Base-by-base conservation (phyloP, 2,329 filamentous ascomycete species). In the Dactylonectria macrodidyma region DNA sequence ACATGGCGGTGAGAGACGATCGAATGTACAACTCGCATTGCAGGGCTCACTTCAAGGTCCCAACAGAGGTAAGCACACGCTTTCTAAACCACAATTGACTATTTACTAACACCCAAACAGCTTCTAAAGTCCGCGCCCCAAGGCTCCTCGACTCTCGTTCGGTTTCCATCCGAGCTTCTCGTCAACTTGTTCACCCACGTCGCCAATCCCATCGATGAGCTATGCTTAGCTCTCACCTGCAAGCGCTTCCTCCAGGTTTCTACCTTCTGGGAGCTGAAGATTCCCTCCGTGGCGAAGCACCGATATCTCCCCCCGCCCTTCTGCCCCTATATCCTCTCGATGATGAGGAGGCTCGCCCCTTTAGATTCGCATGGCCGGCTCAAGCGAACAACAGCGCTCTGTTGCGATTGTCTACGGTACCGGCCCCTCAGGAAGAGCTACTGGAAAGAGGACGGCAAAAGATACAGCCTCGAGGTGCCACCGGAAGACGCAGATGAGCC, bases 81-180 rank as follows among this genome's bases (percentile, higher is more conserved):
- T 22, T 56, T 10, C 54, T 38, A 62, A 33, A 22, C 64, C 38
- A 10, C 11, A 33, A 38, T 66, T 14, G 59, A 34, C 14, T 16
- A 30, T 57, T 56, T 67, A 41, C 50, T 36, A 55, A 51, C 56
- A 19, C 14, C 44, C 11, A 3, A 59, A 48, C 50, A 67, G 60
- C 60, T 67, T 26, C 50, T 64, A 22, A 26, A 9, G 16, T 48
- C 51, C 36, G 30, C 58, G 61, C 57, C 66, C 14, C 26, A 34
- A 14, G 9, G 46, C 48, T 67, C 65, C 16, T 63, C 55, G 26
- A 47, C 48, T 63, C 55, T 67, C 59, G 19, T 59, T 67, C 59
- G 59, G 30, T 38, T 67, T 19, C 59, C 59, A 59, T 41, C 65
- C 19, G 65, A 67, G 59, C 24, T 67, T 14, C 65, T 67, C 47